Base-by-base conservation (phyloP, 495 filamentous ascomycete species). In the Chaetomidium leptoderma region DNA sequence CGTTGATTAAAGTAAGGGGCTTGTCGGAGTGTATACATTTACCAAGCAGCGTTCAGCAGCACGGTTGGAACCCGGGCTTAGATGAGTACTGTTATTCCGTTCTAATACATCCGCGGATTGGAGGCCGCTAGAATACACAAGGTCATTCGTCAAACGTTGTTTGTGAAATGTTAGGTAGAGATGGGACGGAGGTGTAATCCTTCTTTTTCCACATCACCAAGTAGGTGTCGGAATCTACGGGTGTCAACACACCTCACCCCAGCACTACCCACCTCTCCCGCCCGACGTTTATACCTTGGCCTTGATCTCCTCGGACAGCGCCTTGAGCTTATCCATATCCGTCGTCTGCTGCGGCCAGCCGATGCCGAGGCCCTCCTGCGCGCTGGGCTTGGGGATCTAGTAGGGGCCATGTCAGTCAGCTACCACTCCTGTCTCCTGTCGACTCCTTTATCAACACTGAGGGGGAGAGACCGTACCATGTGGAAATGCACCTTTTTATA, bases 361-460 rank as follows among this genome's bases (percentile, higher is more conserved):
- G 57, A 99, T 80, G 23, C 78, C 82, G 42, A 99, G 74, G 17
- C 93, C 93, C 70, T 97, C 88, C 49, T 77, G 63, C 61, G 85
- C 76, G 70, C 91, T 95, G 45, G 95, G 93, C 78, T 99, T 99
- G 51, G 95, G 93, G 63, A 97, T 99, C 89, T 92, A 36, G 10
- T 3, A 2, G 24, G 35, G 6, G 6, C 17, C 10, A 17, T 49
- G 30, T 55, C 40, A 16, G 21, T 23, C 29, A 37, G 35, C 4
- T 32, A n/a, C 43, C 4, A n/a, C 6, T 29, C 43, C n/a, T 32
- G 9, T 32, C 4, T 24, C 6, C 7, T 11, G 21, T 24, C 40
- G 8, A 32, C 44, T 50, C 8, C 37, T 16, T 14, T 40, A 36
- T 7, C 24, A 14, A 24, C 44, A 30, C 21, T 16, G 26, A 2